These are phyloP conservation scores for Chytriomyces hyalinus DNA, from an alignment of 192 early-diverging fungal species.

Conservation along the genomic window DNA sequence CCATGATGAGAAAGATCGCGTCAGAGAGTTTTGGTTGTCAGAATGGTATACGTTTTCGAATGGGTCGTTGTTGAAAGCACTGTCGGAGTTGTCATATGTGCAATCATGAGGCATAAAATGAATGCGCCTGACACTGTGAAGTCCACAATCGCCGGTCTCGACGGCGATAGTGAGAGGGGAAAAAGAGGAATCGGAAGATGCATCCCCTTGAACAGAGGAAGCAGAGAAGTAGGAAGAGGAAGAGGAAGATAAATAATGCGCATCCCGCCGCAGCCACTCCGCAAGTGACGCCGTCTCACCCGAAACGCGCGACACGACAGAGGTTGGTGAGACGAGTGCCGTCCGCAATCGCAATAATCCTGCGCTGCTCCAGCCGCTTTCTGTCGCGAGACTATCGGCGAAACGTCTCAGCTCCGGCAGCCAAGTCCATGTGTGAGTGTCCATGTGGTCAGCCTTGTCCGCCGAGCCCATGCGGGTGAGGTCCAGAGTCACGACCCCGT, in stretches of 20 bases:
- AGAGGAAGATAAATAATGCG: too few relatives aligned
- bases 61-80: neutral
- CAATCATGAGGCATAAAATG: neutral
- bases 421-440: too few relatives aligned
- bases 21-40: neutral
- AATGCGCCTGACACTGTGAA: slow-evolving; percentile 4
- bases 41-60: too few relatives aligned
- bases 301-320: neutral
- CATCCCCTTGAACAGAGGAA: neutral
- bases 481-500: too few relatives aligned
- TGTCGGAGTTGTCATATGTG: too few relatives aligned
- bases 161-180: slow-evolving; percentile 2
- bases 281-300: neutral
- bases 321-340: too few relatives aligned
- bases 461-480: too few relatives aligned
- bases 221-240: neutral
- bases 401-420: too few relatives aligned
- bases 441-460: too few relatives aligned
- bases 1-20: slow-evolving; percentile 2
- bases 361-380: too few relatives aligned
- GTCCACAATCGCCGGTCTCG: slow-evolving; percentile 15
- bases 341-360: too few relatives aligned
- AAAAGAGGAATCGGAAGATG: neutral
- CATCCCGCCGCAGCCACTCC: slow-evolving; percentile 19
- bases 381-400: too few relatives aligned